These are phyloP conservation scores for Epichloe uncinata DNA, from an alignment of 2,329 filamentous ascomycete genomes.

Conservation along the genomic window DNA sequence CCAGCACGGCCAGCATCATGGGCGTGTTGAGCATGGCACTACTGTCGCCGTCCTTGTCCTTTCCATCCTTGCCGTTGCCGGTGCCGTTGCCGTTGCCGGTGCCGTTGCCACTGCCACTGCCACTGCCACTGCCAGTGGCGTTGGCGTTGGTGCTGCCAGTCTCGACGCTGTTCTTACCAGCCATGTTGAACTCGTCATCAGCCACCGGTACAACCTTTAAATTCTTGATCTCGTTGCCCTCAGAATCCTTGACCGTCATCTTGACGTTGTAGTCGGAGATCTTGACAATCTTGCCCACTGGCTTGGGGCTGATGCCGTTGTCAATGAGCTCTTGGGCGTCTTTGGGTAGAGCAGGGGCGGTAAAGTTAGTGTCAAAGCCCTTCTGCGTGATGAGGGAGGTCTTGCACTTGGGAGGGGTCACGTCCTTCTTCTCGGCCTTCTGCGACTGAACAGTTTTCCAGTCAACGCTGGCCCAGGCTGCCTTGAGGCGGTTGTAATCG, in stretches of 20 bases:
- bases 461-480: constrained; percentile 64
- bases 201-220: constrained; percentile 34
- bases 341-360: constrained; percentile 53
- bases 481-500: constrained; percentile 63
- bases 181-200: constrained; percentile 32
- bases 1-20: constrained; percentile 18
- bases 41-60: constrained; percentile 10
- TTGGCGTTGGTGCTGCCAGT: constrained; percentile 15
- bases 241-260: constrained; percentile 26
- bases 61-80: too few species aligned
- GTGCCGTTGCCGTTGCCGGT: neutral
- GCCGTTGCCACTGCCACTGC: constrained; percentile 3
- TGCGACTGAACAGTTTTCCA: constrained; percentile 51
- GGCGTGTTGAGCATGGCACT: constrained; percentile 18
- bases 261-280: constrained; percentile 50
- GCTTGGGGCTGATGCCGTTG: constrained; percentile 55
- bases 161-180: constrained; percentile 28
- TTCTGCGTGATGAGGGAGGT: constrained; percentile 50
- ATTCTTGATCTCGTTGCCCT: constrained; percentile 27
- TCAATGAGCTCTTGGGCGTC: constrained; percentile 61
- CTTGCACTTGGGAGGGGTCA: constrained; percentile 49
- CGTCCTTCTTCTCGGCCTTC: constrained; percentile 40
- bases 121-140: constrained; percentile 11
- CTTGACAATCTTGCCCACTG: constrained; percentile 53
- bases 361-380: constrained; percentile 68